phyloP scores from a whole-genome alignment of 208 protist genomes.

The Leishmania guyanensis region DNA sequence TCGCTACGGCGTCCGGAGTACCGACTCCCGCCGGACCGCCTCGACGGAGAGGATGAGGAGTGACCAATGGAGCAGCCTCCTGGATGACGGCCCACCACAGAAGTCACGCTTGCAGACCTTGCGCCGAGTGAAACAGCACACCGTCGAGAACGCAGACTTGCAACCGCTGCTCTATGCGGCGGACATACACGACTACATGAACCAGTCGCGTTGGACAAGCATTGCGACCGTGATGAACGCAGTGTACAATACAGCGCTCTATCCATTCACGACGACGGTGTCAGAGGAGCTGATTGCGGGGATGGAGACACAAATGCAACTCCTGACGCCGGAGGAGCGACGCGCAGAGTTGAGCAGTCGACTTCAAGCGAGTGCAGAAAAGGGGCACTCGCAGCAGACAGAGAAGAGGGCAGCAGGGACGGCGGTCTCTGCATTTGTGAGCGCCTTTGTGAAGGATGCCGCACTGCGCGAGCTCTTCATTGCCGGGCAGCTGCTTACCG shows the following conservation, averaged over 20 bases:
- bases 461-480: conserved; percentile 51
- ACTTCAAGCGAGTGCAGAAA: not conserved
- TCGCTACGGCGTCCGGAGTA: not conserved
- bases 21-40: not conserved
- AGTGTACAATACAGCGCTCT: conserved; percentile 46
- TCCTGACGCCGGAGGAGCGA: conserved; percentile 1
- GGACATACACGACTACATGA: conserved; percentile 64
- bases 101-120: conserved; percentile 32
- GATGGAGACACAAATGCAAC: conserved; percentile 46
- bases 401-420: not conserved
- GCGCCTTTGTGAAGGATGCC: conserved; percentile 28
- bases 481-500: conserved; percentile 52
- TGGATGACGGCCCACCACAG: conserved; percentile 30
- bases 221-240: conserved; percentile 25
- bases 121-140: conserved; percentile 38
- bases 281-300: conserved; percentile 43
- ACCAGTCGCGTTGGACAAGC: conserved; percentile 34
- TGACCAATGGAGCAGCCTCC: not conserved
- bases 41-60: not conserved
- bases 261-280: conserved; percentile 64
- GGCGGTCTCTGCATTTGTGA: conserved; percentile 46
- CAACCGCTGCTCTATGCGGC: conserved; percentile 67
- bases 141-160: conserved; percentile 50
- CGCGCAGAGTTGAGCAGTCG: not conserved
- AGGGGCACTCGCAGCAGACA: not conserved